These are phyloP conservation scores for Cystobasidiaceae sp. DNA, from an alignment of 1,284 basidiomycete genomes.

Conservation along the genomic window DNA sequence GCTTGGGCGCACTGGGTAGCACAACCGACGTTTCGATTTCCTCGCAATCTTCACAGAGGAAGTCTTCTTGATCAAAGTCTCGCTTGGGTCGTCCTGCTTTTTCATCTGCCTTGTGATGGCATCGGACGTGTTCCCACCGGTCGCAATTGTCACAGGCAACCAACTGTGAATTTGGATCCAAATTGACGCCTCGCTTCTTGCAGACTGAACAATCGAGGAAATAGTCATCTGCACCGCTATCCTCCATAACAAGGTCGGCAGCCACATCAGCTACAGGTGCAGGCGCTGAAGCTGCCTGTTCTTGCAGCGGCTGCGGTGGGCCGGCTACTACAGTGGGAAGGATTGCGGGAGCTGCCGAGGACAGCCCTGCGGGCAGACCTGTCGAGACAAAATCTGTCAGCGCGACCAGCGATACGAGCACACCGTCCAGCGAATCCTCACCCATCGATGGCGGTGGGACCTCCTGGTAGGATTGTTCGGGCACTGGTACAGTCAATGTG, in stretches of 20 bases:
- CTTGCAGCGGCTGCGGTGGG: background rate
- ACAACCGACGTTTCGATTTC: slow-evolving; percentile 6
- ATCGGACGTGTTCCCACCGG: slow-evolving; percentile 57
- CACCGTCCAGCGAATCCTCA: too few species aligned
- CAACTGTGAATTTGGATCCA: slow-evolving; percentile 65
- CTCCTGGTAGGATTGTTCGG: too few species aligned
- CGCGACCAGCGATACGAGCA: too few species aligned
- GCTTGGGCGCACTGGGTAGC: slow-evolving; percentile 18
- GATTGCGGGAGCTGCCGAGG: too few species aligned
- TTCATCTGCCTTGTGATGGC: slow-evolving; percentile 45
- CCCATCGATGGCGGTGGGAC: too few species aligned
- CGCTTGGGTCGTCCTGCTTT: slow-evolving; percentile 32
- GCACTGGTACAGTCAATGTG: too few species aligned
- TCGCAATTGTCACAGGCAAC: slow-evolving; percentile 71
- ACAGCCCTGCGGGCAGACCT: too few species aligned
- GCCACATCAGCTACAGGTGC: background rate
- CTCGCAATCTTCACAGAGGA: slow-evolving; percentile 32
- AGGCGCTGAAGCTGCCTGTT: background rate
- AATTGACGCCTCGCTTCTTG: slow-evolving; percentile 18
- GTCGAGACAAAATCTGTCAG: too few species aligned
- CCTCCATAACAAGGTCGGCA: background rate
- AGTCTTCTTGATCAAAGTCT: slow-evolving; percentile 35
- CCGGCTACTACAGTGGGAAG: too few species aligned
- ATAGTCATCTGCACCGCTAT: slow-evolving; percentile 15
- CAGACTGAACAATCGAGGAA: slow-evolving; percentile 30